Conservation (phyloP, 2,329 filamentous ascomycete genomes). For the Metarhizium guizhouense region DNA sequence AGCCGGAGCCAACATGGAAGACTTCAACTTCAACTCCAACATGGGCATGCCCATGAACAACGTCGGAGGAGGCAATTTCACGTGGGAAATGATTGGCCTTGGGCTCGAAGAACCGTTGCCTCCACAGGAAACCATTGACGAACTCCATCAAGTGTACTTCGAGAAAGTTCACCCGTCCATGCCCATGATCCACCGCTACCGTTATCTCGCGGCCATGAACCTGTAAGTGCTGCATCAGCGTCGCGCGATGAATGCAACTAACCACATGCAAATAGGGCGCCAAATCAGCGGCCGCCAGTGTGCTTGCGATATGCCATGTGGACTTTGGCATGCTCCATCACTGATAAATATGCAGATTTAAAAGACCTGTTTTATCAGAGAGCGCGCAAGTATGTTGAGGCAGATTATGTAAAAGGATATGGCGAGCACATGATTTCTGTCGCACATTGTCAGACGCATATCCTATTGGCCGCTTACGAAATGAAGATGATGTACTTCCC, state of each 20-base stretch:
- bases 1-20: conserved; percentile 35
- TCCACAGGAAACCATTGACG: conserved; percentile 60
- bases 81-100: conserved; percentile 67
- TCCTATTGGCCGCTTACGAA: conserved; percentile 73
- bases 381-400: conserved; percentile 81
- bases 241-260: background rate
- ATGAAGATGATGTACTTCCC: conserved; percentile 98
- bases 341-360: conserved; percentile 69
- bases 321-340: conserved; percentile 80
- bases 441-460: conserved; percentile 78
- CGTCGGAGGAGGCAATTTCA: conserved; percentile 48
- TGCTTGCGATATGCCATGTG: conserved; percentile 91
- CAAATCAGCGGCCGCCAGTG: conserved; percentile 75
- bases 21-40: conserved; percentile 46
- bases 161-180: conserved; percentile 78
- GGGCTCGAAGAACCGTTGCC: conserved; percentile 52
- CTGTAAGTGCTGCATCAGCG: conserved; percentile 33
- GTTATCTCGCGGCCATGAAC: conserved; percentile 83
- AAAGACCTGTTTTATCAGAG: conserved; percentile 87
- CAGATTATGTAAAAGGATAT: conserved; percentile 84
- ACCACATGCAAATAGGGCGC: conserved; percentile 42
- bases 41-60: conserved; percentile 41
- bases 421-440: conserved; percentile 84
- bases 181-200: conserved; percentile 82
- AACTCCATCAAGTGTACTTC: conserved; percentile 85